Evolutionary conservation across 176 grass and related monocot genomes (phyloP).

Genomic region (Dactylis glomerata): DNA sequence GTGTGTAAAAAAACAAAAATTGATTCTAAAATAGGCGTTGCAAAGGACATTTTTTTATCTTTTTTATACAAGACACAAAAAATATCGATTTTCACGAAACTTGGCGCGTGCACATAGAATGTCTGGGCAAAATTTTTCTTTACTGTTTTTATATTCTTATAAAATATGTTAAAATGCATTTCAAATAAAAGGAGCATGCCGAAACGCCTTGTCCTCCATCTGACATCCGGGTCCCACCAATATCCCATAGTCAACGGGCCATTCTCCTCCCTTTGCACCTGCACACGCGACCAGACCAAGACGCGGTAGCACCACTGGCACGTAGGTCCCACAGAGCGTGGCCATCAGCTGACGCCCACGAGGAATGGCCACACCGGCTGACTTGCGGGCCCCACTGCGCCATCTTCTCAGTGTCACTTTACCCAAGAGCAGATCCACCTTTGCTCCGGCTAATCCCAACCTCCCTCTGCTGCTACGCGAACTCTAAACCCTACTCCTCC

Average conservation of each 20-base stretch:
- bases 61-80: too few species aligned
- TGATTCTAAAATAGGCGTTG: too few species aligned
- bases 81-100: too few species aligned
- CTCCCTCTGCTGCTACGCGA: background rate
- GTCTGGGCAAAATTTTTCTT: too few species aligned
- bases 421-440: constrained; percentile 2
- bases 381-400: background rate
- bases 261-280: background rate
- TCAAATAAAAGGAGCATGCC: too few species aligned
- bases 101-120: too few species aligned
- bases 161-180: too few species aligned
- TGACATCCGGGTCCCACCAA: background rate
- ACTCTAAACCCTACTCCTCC: constrained; percentile 16
- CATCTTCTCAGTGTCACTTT: background rate
- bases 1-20: too few species aligned
- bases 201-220: background rate
- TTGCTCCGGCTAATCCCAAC: background rate
- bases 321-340: background rate
- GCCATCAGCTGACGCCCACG: background rate
- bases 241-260: background rate
- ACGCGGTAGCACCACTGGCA: background rate
- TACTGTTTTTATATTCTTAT: too few species aligned
- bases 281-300: background rate
- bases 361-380: background rate
- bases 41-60: too few species aligned